Evolutionary conservation across 495 filamentous ascomycete genomes (phyloP).

Genomic region (Podospora fimiseda): DNA sequence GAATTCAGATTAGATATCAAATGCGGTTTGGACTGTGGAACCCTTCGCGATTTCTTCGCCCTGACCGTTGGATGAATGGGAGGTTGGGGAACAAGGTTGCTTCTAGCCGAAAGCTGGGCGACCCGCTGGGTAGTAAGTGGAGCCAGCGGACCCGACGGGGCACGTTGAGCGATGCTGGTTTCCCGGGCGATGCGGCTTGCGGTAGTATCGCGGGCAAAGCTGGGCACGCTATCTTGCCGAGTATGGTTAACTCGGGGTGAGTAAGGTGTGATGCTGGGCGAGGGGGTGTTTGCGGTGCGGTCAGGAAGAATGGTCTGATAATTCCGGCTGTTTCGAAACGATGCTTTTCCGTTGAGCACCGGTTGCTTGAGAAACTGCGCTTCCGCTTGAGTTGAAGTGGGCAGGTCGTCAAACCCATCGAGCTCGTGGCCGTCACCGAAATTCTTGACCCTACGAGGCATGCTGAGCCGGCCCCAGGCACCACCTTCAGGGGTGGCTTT

Average conservation of each 20-base stretch:
- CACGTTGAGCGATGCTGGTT: constrained; percentile 61
- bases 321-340: constrained; percentile 54
- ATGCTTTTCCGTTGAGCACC: constrained; percentile 60
- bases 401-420: constrained; percentile 89
- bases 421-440: constrained; percentile 92
- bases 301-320: constrained; percentile 50
- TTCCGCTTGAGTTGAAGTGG: constrained; percentile 77
- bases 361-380: constrained; percentile 78
- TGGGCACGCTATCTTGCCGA: constrained; percentile 58
- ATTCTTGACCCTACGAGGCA: constrained; percentile 64
- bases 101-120: constrained; percentile 58
- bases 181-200: constrained; percentile 88
- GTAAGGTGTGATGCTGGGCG: constrained; percentile 46
- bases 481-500: constrained; percentile 36
- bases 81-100: constrained; percentile 27
- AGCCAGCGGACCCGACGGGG: constrained; percentile 49
- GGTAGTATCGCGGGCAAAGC: constrained; percentile 90
- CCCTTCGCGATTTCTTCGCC: constrained; percentile 52
- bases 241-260: constrained; percentile 40
- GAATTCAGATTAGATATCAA: constrained; percentile 45
- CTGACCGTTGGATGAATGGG: constrained; percentile 30
- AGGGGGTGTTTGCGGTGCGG: constrained; percentile 42
- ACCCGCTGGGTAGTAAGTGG: constrained; percentile 74
- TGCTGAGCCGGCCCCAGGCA: constrained; percentile 54
- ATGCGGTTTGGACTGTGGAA: constrained; percentile 47